Evolutionary conservation across 73 alveolate species (phyloP).

Genomic region (Uronychia setigera): DNA sequence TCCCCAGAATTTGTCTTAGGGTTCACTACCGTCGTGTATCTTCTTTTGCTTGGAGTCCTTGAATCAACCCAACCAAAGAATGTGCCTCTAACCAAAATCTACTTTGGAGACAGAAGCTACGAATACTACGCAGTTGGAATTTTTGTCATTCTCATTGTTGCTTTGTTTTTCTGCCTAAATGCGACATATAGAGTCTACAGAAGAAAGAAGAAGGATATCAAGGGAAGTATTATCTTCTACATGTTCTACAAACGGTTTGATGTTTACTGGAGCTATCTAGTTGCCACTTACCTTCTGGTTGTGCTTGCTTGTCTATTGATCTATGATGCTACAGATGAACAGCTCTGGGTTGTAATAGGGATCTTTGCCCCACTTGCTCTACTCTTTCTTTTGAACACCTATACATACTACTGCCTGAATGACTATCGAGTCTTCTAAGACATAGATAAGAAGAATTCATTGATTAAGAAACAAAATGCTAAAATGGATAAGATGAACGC

Average conservation of each 20-base stretch:
- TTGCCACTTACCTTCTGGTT: slow-evolving; percentile 8
- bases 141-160: slow-evolving; percentile 27
- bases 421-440: slow-evolving; percentile 56
- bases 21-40: slow-evolving; percentile 30
- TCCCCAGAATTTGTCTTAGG: slow-evolving; percentile 48
- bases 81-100: slow-evolving; percentile 41
- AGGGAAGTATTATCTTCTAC: slow-evolving; percentile 41
- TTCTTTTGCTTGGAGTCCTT: slow-evolving; percentile 26
- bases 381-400: slow-evolving; percentile 24
- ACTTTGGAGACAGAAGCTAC: slow-evolving; percentile 13
- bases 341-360: slow-evolving; percentile 19
- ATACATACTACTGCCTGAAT: slow-evolving; percentile 49
- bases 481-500: slow-evolving; percentile 38
- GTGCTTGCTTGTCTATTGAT: slow-evolving; percentile 33
- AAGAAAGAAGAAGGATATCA: slow-evolving; percentile 60
- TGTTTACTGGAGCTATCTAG: slow-evolving; percentile 47
- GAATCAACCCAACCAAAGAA: slow-evolving; percentile 29
- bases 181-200: slow-evolving; percentile 42
- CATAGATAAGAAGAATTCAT: slow-evolving; percentile 11
- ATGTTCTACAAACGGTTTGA: slow-evolving; percentile 31
- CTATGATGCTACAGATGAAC: slow-evolving; percentile 30
- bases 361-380: slow-evolving; percentile 40
- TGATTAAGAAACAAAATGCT: slow-evolving; percentile 40
- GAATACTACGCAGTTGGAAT: slow-evolving; percentile 43
- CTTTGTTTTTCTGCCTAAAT: slow-evolving; percentile 11